Evolutionary conservation across 2,329 filamentous ascomycete species (phyloP), one percentile per base, ranked within the genome.

Genomic region (Penicillium sp.): DNA sequence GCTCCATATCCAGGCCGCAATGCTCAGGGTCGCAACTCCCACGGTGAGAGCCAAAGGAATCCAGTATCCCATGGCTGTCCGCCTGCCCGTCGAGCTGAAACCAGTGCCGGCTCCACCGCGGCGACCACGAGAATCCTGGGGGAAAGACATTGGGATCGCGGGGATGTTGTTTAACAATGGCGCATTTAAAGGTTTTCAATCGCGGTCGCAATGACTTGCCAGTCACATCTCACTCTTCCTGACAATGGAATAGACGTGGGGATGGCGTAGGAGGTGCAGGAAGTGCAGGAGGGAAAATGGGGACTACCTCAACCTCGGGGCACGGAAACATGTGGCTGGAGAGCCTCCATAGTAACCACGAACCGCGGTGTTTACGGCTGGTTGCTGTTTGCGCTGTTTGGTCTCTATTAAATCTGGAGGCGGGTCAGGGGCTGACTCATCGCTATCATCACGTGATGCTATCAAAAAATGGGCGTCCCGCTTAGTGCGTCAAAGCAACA

Each of bases 1-100:
- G 75, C 90, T 96, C 92, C 92, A 96, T 60, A 93, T 87, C 94
- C 94, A 98, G 58, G 92, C 92, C 54, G 89, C 93, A 50, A 96
- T 79, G 36, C 93, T 92, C 56, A 90, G 88, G 22, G 93, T 92
- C 60, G 94, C 94, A 67, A 96, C 87, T 49, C 92, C 93, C 59
- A 96, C 87, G 51, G 93, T 97, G 64, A 96, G 78, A 65, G 88
- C 89, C 57, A 98, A 83, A 62, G 94, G 94, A 60, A 96, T 86
- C 91, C 93, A 97, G 79, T 96, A 94, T 71, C 88, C 78, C 64
- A 80, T 67, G 37, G 75, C 70, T 18, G 78, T 78, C 36, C 77
- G 74, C 55, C 70, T 68, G 22, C 77, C 75, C 10, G 74, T 73
- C 46, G 75, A 69, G 70, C 77, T 77, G 69, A 79, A 79, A 50